These are phyloP conservation scores for Emergomyces orientalis DNA, from an alignment of 2,329 filamentous ascomycete species.

Conservation along the genomic window DNA sequence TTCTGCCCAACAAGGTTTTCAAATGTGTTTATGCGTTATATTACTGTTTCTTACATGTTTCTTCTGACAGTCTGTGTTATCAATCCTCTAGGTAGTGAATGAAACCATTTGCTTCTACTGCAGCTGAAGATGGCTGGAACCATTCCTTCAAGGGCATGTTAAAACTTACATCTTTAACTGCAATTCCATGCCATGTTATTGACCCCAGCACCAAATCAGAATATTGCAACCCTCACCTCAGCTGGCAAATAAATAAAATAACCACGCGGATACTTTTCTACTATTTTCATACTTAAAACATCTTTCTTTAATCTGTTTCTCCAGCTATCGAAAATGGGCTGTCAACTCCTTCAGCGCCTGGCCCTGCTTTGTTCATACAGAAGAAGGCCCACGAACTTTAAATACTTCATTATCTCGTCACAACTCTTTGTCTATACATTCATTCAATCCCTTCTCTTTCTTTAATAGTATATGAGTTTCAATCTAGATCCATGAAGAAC, in stretches of 20 bases:
- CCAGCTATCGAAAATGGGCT: not conserved
- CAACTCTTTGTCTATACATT: not conserved
- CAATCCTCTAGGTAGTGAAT: too few relatives aligned
- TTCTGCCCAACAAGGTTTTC: too few relatives aligned
- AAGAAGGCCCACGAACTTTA: not conserved
- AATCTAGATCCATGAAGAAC: not conserved
- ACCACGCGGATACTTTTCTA: not conserved
- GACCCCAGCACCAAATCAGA: too few relatives aligned
- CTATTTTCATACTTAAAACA: not conserved
- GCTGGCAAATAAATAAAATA: not conserved
- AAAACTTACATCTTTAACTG: too few relatives aligned
- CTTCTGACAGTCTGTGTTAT: too few relatives aligned
- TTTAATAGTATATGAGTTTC: not conserved
- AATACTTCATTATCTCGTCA: not conserved
- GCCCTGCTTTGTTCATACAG: not conserved
- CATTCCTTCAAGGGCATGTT: too few relatives aligned
- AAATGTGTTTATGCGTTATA: too few relatives aligned
- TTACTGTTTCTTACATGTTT: too few relatives aligned
- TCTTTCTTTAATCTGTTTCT: not conserved
- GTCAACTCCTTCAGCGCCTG: not conserved
- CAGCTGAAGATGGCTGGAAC: too few relatives aligned
- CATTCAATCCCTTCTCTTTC: not conserved
- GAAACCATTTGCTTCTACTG: too few relatives aligned
- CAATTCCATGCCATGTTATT: not conserved
- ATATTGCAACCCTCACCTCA: not conserved